A percentile compares a stretch with the other conserved stretches of the same genome.
phyloP scores from a whole-genome alignment of 306 rosid genomes.

The Begonia masoniana region DNA sequence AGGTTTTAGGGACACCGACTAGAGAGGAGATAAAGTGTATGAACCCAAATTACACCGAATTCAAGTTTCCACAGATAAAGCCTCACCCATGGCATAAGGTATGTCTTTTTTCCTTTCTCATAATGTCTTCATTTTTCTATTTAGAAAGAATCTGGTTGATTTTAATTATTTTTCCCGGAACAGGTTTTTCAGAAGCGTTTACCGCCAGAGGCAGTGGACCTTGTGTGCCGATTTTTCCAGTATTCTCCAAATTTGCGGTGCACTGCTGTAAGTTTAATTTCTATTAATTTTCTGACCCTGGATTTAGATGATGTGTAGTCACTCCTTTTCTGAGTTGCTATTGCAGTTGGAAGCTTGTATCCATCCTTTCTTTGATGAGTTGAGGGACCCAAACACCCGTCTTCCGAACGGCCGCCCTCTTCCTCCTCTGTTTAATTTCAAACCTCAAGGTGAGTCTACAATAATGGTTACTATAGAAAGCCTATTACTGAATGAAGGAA shows the following conservation, averaged over 20 bases:
- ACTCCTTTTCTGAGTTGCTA: slow-evolving; percentile 2
- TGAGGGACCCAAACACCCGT: slow-evolving; percentile 87
- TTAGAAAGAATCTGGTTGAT: neutral
- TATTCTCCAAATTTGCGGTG: slow-evolving; percentile 97
- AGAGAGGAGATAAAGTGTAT: slow-evolving; percentile 99
- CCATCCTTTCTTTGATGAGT: slow-evolving; percentile 97
- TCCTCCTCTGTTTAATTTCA: slow-evolving; percentile 91
- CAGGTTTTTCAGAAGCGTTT: slow-evolving; percentile 97
- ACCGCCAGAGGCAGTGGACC: slow-evolving; percentile 99
- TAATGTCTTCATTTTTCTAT: no score
- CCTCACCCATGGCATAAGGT: slow-evolving; percentile 99
- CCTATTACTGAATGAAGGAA: no score
- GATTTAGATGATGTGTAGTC: neutral
- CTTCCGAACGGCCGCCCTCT: slow-evolving; percentile 99
- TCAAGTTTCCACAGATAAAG: slow-evolving; percentile 96
- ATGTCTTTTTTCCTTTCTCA: no score
- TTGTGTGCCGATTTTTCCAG: slow-evolving; percentile 97
- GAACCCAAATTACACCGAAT: slow-evolving; percentile 97
- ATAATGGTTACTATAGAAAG: no score
- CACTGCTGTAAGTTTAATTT: slow-evolving; percentile 66
- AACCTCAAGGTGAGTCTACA: slow-evolving; percentile 55
- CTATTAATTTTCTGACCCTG: neutral
- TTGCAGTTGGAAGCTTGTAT: slow-evolving; percentile 94
- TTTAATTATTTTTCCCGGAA: neutral
- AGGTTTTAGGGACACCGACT: slow-evolving; percentile 99